Base-by-base conservation (phyloP, 2,329 filamentous ascomycete genomes). In the Neonectria coccinea region DNA sequence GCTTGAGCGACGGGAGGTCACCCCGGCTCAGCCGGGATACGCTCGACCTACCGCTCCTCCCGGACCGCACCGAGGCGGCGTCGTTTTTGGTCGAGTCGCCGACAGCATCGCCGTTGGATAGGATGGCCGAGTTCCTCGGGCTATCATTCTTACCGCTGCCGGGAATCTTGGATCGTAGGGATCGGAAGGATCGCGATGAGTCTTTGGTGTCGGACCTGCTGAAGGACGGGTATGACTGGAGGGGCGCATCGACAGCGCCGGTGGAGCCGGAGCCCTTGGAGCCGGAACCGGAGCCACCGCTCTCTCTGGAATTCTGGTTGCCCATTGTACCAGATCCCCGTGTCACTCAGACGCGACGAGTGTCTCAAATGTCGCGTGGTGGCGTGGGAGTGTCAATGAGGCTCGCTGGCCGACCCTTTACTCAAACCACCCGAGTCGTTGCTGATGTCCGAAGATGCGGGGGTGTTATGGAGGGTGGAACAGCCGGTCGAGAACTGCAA, bases 131-230 rank as follows among this genome's bases (percentile, higher is more conserved):
- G 70, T 86, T 89, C 69, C 93, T 87, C 22, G 94, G 94, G 77
- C 94, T 97, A 75, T 97, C 94, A 50, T 84, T 88, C 75, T 88
- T 92, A 67, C 84, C 84, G 69, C 79, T 84, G 39, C 91, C 92
- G 2, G 92, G 93, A 65, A 97, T 97, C 81, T 97, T 97, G 67
- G 93, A 97, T 65, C 93, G 88, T 71, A 98, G 87, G 42, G 89
- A 91, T 71, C 92, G 89, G 79, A 97, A 90, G 5, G 94, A 97
- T 69, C 94, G 91, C 33, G 91, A 89, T 7, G 94, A 97, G 70
- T 97, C 94, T 78, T 94, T 95, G 29, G 95, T 98, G 77, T 98
- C 95, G 61, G 94, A 93, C 77, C 92, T 91, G 81, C 91, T 92
- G 78, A 98, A 95, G 29, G 95, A 97, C 29, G 94, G 95, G 79